A percentile compares a stretch with the other conserved stretches of the same genome.
Evolutionary conservation across 1,139 yeast genomes (phyloP).

Genomic region (Scheffersomyces parashehatae): DNA sequence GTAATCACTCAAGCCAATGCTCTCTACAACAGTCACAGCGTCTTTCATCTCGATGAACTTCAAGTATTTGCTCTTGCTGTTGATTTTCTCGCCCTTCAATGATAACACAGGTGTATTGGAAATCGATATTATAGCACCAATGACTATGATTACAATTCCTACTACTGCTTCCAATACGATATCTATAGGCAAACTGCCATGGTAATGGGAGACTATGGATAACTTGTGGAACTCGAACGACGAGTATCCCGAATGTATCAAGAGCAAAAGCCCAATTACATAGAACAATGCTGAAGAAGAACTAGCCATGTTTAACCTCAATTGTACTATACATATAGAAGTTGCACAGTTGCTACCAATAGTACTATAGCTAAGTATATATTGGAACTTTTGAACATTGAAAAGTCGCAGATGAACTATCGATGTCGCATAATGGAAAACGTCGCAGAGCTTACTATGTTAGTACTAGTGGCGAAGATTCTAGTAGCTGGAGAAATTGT

Average conservation of each 20-base stretch:
- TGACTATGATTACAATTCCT: constrained; percentile 38
- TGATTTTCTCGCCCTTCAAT: constrained; percentile 17
- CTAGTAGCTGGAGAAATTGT: too few species aligned
- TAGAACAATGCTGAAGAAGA: constrained; percentile 13
- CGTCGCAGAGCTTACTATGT: too few species aligned
- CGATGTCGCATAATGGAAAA: too few species aligned
- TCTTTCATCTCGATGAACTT: constrained; percentile 48
- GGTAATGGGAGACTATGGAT: constrained; percentile 17
- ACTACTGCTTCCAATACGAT: constrained; percentile 41
- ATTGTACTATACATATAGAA: too few species aligned
- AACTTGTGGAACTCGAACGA: constrained; percentile 52
- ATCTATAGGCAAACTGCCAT: constrained; percentile 34
- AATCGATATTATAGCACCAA: constrained; percentile 34
- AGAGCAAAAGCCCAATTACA: constrained; percentile 32
- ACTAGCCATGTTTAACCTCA: too few species aligned
- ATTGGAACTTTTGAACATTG: too few species aligned
- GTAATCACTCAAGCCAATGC: constrained; percentile 45
- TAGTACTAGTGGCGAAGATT: too few species aligned
- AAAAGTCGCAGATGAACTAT: too few species aligned
- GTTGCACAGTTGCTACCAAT: too few species aligned
- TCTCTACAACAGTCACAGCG: constrained; percentile 46
- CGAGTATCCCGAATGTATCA: constrained; percentile 52
- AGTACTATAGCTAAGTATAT: too few species aligned
- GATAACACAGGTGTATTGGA: constrained; percentile 20
- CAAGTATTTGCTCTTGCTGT: constrained; percentile 30